Evolutionary conservation across 2,329 filamentous ascomycete genomes (phyloP).

Genomic region (Trichoderma koningii): DNA sequence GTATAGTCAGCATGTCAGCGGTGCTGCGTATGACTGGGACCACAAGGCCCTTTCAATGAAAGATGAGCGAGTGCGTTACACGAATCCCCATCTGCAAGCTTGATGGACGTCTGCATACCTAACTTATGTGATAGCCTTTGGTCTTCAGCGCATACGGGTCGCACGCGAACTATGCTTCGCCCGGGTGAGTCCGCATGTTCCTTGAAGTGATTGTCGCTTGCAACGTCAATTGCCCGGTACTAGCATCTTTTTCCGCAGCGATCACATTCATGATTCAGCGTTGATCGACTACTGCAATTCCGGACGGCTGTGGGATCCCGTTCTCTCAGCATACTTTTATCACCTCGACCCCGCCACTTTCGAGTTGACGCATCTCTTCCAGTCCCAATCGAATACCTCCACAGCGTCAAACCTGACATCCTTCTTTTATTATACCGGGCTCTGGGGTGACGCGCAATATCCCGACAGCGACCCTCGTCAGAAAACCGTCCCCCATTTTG

Average conservation of each 20-base stretch:
- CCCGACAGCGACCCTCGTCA: neutral
- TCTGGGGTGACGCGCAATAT: slow-evolving; percentile 13
- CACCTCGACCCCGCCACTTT: slow-evolving; percentile 3
- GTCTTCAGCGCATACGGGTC: slow-evolving; percentile 14
- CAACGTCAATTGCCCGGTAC: neutral
- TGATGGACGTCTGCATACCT: neutral
- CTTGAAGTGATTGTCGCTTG: neutral
- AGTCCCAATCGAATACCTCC: neutral
- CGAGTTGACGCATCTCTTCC: neutral
- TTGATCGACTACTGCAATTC: slow-evolving; percentile 11
- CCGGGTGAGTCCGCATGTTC: neutral
- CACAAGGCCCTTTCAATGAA: neutral
- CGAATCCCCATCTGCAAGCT: neutral
- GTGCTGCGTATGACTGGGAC: slow-evolving; percentile 7
- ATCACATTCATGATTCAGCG: slow-evolving; percentile 7
- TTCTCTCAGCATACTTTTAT: slow-evolving; percentile 15
- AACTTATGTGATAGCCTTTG: neutral
- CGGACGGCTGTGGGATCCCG: slow-evolving; percentile 8
- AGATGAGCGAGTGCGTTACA: neutral
- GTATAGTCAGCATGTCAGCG: slow-evolving; percentile 11
- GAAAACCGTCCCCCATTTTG: slow-evolving; percentile 7
- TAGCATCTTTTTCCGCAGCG: neutral
- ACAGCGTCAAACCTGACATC: neutral
- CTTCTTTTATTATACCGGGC: slow-evolving; percentile 16
- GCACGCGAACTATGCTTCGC: slow-evolving; percentile 11